These are phyloP conservation scores for Tylopilus intermedius DNA, from an alignment of 768 basidiomycete genomes.

Conservation along the genomic window DNA sequence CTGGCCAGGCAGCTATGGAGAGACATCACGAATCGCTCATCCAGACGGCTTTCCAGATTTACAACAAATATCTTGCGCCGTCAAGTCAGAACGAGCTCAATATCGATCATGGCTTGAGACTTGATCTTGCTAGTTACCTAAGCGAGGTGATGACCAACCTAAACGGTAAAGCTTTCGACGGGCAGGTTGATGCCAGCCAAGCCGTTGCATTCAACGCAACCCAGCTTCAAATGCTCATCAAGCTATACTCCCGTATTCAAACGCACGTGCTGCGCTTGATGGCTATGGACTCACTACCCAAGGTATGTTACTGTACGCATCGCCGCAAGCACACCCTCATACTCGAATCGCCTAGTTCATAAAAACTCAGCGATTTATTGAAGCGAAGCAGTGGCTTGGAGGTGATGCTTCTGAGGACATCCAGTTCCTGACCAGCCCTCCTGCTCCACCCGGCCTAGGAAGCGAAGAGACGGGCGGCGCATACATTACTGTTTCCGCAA, in stretches of 20 bases:
- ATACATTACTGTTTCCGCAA: conserved; percentile 81
- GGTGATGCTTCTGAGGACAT: conserved; percentile 68
- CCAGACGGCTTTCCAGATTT: conserved; percentile 89
- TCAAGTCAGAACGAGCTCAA: conserved; percentile 95
- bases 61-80: conserved; percentile 92
- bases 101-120: conserved; percentile 94
- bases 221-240: conserved; percentile 89
- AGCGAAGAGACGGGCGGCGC: conserved; percentile 75
- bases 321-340: conserved; percentile 9
- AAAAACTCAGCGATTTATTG: conserved; percentile 78
- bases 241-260: conserved; percentile 93
- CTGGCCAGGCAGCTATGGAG: conserved; percentile 90
- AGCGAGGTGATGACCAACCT: conserved; percentile 79
- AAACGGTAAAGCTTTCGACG: conserved; percentile 73
- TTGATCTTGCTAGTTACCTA: conserved; percentile 90
- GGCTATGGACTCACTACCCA: conserved; percentile 99
- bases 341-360: conserved; percentile 56
- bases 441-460: conserved; percentile 66
- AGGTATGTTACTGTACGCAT: conserved; percentile 44
- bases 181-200: conserved; percentile 77
- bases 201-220: conserved; percentile 87
- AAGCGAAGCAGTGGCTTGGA: conserved; percentile 73
- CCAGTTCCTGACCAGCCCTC: conserved; percentile 49
- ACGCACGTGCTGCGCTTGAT: conserved; percentile 94
- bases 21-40: conserved; percentile 93